Conservation (phyloP, 2,329 filamentous ascomycete species). For the Colletotrichum gigasporum region DNA sequence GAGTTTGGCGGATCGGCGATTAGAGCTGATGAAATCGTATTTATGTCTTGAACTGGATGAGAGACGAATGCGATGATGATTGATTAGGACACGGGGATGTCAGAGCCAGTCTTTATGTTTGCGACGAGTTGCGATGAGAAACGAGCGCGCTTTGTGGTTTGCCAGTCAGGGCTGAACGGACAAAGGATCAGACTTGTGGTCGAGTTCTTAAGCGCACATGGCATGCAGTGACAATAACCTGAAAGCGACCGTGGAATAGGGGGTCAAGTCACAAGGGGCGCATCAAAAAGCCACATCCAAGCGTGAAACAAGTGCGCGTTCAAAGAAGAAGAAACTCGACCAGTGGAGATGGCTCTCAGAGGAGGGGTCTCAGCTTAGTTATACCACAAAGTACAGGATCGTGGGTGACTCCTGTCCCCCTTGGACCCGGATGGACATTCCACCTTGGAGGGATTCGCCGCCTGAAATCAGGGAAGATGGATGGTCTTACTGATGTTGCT, state of each 20-base stretch:
- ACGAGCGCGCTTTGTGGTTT: no score
- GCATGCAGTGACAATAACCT: background rate
- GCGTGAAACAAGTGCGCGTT: constrained; percentile 16
- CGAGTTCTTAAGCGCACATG: background rate
- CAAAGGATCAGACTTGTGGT: background rate
- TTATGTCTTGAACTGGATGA: no score
- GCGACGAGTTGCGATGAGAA: no score
- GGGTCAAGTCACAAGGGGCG: background rate
- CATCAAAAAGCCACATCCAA: constrained; percentile 15
- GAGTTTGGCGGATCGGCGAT: background rate
- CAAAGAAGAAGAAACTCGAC: background rate
- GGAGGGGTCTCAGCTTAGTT: background rate
- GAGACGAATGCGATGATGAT: no score
- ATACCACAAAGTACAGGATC: background rate
- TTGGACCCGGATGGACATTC: no score
- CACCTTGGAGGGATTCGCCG: no score
- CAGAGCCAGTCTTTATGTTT: background rate
- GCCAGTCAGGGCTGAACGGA: background rate
- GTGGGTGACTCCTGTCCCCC: background rate
- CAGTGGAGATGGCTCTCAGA: background rate
- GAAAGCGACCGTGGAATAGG: background rate
- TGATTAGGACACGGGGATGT: background rate
- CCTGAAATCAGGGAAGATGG: background rate
- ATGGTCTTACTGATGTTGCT: background rate
- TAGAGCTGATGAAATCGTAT: no score